phyloP scores from a whole-genome alignment of 108 stramenopile genomes.

The Parietichytrium sp. region DNA sequence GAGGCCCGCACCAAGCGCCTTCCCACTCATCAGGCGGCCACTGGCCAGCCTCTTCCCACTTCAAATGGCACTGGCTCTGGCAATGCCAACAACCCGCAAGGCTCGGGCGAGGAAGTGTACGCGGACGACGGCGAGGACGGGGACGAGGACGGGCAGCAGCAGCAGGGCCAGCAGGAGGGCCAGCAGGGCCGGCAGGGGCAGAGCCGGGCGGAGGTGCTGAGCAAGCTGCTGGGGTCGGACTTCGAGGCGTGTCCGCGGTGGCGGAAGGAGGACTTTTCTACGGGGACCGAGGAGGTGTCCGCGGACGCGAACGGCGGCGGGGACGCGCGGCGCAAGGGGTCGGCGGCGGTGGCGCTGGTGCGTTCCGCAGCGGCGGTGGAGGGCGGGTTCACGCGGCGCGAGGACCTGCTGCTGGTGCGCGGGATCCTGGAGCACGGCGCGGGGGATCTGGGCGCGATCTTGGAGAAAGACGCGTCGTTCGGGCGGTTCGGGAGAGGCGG shows the following conservation, averaged over 20 bases:
- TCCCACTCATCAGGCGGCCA: not conserved
- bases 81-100: not conserved
- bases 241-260: conserved; percentile 8
- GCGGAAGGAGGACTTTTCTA: not conserved
- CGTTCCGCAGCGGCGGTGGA: not conserved
- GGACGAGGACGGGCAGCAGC: not conserved
- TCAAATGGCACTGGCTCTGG: not conserved
- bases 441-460: conserved; percentile 6
- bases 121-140: not conserved
- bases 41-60: not conserved
- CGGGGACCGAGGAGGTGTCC: not conserved
- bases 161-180: not conserved
- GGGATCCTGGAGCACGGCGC: not conserved
- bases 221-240: not conserved
- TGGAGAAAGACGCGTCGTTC: not conserved
- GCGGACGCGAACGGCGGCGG: not conserved
- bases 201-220: not conserved
- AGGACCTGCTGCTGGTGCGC: not conserved
- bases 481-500: not conserved
- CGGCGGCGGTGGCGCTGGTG: not conserved
- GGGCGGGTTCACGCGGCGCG: not conserved
- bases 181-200: not conserved
- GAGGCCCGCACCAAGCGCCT: not conserved
- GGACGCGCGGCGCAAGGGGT: conserved; percentile 12
- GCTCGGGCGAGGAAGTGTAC: not conserved